These are phyloP conservation scores for Purshia tridentata DNA, from an alignment of 306 rosid species.

Conservation along the genomic window DNA sequence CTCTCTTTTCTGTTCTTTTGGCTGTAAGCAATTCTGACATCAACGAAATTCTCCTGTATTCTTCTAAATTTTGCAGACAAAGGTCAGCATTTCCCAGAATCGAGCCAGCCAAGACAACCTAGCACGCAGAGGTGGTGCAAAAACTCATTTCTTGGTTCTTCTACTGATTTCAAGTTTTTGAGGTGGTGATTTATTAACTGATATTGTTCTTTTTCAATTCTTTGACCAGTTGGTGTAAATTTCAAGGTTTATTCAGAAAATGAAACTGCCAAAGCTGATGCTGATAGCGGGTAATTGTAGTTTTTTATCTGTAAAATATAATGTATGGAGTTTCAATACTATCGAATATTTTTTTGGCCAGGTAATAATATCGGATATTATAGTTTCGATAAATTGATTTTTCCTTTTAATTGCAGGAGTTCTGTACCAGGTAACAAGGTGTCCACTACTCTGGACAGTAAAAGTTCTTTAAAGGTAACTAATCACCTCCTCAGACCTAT, in stretches of 20 bases:
- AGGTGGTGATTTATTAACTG: background rate
- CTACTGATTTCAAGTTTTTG: conserved; percentile 11
- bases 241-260: conserved; percentile 56
- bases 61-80: conserved; percentile 38
- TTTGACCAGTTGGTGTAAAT: conserved; percentile 37
- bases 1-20: background rate
- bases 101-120: conserved; percentile 35
- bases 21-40: background rate
- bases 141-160: background rate
- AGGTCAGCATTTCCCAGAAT: conserved; percentile 33
- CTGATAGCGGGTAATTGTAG: conserved; percentile 37
- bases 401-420: conserved; percentile 31
- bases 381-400: background rate
- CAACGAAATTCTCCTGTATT: conserved; percentile 4
- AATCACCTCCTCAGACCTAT: background rate
- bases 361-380: background rate
- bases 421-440: conserved; percentile 37
- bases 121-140: conserved; percentile 38
- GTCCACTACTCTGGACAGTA: conserved; percentile 23
- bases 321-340: background rate
- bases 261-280: conserved; percentile 38
- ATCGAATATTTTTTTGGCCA: background rate
- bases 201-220: background rate
- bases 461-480: conserved; percentile 49
- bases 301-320: background rate